Conservation (phyloP, 208 protist genomes). For the Trypanosoma lewisi region DNA sequence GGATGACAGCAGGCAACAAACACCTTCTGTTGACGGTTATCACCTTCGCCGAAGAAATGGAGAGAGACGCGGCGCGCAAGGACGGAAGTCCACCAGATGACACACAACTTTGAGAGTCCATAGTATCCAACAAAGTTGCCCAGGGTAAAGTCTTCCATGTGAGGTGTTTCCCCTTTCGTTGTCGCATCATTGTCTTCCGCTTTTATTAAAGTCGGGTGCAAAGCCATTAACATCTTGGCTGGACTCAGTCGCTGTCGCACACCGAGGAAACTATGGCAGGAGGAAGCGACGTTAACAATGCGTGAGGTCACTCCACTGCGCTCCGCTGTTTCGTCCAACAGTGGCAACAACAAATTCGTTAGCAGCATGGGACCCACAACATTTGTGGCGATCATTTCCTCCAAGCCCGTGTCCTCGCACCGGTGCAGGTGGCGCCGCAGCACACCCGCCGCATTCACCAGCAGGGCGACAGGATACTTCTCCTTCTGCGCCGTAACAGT, state of each 20-base stretch:
- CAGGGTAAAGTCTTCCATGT: slow-evolving; percentile 40
- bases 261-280: slow-evolving; percentile 84
- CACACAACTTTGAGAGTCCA: slow-evolving; percentile 82
- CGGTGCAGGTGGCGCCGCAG: slow-evolving; percentile 49
- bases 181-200: background rate
- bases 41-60: slow-evolving; percentile 26
- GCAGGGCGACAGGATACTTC: slow-evolving; percentile 48
- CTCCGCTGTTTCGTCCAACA: slow-evolving; percentile 60
- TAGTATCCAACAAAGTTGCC: slow-evolving; percentile 83
- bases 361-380: slow-evolving; percentile 77
- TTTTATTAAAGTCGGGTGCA: slow-evolving; percentile 30
- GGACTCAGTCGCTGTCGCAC: slow-evolving; percentile 22
- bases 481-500: slow-evolving; percentile 33
- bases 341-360: slow-evolving; percentile 67
- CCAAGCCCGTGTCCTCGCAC: slow-evolving; percentile 41
- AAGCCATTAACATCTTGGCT: slow-evolving; percentile 58
- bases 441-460: slow-evolving; percentile 82
- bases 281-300: slow-evolving; percentile 84
- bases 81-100: slow-evolving; percentile 80
- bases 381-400: slow-evolving; percentile 83
- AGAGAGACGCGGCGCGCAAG: slow-evolving; percentile 47
- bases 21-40: slow-evolving; percentile 36
- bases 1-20: slow-evolving; percentile 80
- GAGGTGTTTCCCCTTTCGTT: background rate
- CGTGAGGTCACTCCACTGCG: slow-evolving; percentile 58